Evolutionary conservation across 495 filamentous ascomycete species (phyloP), one percentile per base, ranked within the genome.

Genomic region (Aspergillus nidulans): DNA sequence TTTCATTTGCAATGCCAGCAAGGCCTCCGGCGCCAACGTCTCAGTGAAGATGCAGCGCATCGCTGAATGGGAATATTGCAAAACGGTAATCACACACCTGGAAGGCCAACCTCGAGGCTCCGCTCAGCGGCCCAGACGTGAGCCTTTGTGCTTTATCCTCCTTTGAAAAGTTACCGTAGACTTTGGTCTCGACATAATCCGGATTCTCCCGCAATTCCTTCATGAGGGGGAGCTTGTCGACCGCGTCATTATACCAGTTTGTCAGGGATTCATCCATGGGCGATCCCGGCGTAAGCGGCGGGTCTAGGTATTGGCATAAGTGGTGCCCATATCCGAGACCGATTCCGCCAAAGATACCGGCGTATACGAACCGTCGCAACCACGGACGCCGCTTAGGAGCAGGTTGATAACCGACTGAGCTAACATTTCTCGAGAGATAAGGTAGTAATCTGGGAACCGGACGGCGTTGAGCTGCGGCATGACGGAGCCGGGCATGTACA

Each of bases 181-280:
- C 84, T 23, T 79, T 76, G 63, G 58, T 60, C 52, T 80, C 78
- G 38, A 69, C 66, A 68, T 77, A 87, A 34, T 69, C 65, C 7
- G 82, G 79, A 66, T 86, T 69, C 13, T 64, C 45, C n/a, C 73
- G 69, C 25, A 88, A 70, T 21, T 71, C 61, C 53, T 72, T 62
- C 19, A 88, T 81, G 52, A 86, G 63, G 12, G 82, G 78, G 1
- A 85, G 70, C 21, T 69, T 53, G 23, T 75, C 69, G 42, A 67
- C 69, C 21, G 57, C 40, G 0, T 41, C 51, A 10, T 65, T 48
- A 76, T n/a, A 64, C 13, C 53, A 47, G 32, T 63, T 47, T 21
- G 75, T 24, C 44, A 50, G 47, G 10, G 25, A n/a, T 53, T 78
- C 71, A 20, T 69, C 66, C 3, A 34, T 21, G 26, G 9, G 9